Percentiles rank a stretch among this genome's conserved stretches.
These are phyloP conservation scores for Colletotrichum sp. DNA, from an alignment of 2,329 filamentous ascomycete genomes.

Conservation along the genomic window DNA sequence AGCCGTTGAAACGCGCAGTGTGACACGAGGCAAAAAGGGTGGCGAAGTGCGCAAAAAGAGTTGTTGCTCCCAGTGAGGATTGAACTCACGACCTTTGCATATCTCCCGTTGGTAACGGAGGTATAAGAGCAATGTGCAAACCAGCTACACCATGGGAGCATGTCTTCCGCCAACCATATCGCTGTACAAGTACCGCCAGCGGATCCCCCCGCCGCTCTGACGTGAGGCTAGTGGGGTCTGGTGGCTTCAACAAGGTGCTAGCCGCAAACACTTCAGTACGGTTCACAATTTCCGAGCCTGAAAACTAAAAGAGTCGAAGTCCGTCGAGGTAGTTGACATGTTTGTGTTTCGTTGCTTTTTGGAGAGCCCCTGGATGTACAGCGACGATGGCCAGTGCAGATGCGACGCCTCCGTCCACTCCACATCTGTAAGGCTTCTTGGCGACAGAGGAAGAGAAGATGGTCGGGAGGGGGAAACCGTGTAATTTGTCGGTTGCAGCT, in stretches of 20 bases:
- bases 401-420: neutral
- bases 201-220: neutral
- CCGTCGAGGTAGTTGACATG: neutral
- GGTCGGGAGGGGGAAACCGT: neutral
- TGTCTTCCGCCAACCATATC: neutral
- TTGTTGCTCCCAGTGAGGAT: conserved; percentile 30
- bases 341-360: neutral
- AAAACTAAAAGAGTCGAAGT: neutral
- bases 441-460: neutral
- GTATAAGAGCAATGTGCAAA: conserved; percentile 39
- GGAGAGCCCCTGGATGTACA: neutral
- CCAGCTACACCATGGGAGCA: conserved; percentile 35
- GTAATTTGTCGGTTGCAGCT: neutral
- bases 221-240: neutral
- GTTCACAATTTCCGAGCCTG: neutral
- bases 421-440: neutral
- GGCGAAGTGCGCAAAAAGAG: neutral
- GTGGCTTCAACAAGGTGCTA: neutral
- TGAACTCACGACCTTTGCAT: conserved; percentile 37
- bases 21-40: neutral
- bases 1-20: neutral
- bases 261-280: neutral
- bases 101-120: conserved; percentile 25
- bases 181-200: neutral
- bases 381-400: neutral